Evolutionary conservation across 164 flowering plant species (phyloP).

Genomic region (Kalanchoe fedtschenkoi): DNA sequence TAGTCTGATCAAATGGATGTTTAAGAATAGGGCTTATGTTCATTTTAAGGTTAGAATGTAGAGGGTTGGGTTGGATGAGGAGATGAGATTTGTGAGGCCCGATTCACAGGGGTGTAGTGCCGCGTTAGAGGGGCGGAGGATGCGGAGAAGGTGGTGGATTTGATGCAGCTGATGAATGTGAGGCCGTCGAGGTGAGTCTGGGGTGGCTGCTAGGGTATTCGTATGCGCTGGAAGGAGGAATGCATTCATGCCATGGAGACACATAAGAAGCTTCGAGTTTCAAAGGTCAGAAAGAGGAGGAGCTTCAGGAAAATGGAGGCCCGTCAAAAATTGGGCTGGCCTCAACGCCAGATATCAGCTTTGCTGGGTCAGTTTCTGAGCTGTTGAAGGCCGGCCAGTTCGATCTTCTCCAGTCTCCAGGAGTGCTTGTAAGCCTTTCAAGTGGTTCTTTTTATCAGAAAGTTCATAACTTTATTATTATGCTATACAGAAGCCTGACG

Average conservation of each 20-base stretch:
- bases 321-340: constrained; percentile 93
- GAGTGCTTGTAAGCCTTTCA: no score
- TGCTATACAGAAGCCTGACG: no score
- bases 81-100: constrained; percentile 64
- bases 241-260: constrained; percentile 95
- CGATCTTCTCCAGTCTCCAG: neutral
- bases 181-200: constrained; percentile 60
- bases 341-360: constrained; percentile 25
- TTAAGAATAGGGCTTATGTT: constrained; percentile 61
- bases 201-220: constrained; percentile 77
- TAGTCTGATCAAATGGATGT: constrained; percentile 56
- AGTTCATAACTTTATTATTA: no score
- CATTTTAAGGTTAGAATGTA: constrained; percentile 52
- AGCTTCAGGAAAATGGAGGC: constrained; percentile 77
- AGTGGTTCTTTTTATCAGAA: no score
- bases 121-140: constrained; percentile 66
- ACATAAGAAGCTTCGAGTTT: constrained; percentile 75
- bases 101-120: constrained; percentile 71
- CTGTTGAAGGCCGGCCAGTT: no score
- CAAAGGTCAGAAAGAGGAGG: constrained; percentile 75
- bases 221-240: constrained; percentile 63
- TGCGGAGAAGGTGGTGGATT: constrained; percentile 71
- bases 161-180: constrained; percentile 64
- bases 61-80: constrained; percentile 70
- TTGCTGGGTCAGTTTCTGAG: no score